These are phyloP conservation scores for Dioscorea dumetorum DNA, from an alignment of 106 monocot genomes.

Conservation along the genomic window DNA sequence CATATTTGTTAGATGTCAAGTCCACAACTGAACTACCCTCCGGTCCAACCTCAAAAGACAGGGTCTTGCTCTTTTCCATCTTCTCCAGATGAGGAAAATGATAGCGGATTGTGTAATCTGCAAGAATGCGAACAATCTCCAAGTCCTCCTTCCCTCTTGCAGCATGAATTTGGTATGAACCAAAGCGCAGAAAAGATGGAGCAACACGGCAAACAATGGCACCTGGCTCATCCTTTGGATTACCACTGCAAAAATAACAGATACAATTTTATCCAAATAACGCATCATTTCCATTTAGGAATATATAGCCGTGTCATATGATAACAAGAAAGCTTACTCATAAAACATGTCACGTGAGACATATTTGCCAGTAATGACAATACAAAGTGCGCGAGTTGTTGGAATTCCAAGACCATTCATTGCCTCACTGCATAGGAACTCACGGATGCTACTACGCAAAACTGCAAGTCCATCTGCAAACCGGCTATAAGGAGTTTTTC, in stretches of 20 bases:
- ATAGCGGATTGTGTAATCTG: conserved; percentile 83
- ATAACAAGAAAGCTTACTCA: conserved; percentile 45
- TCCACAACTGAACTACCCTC: conserved; percentile 57
- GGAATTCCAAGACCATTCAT: conserved; percentile 97
- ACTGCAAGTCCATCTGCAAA: conserved; percentile 99
- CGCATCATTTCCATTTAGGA: neutral
- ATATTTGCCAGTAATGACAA: conserved; percentile 86
- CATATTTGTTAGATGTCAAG: conserved; percentile 92
- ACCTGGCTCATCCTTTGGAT: conserved; percentile 94
- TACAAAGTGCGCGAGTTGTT: conserved; percentile 88
- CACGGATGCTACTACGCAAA: conserved; percentile 92
- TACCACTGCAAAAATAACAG: conserved; percentile 53
- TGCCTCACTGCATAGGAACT: conserved; percentile 95
- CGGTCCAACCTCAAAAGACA: conserved; percentile 55
- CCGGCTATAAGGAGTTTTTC: conserved; percentile 93
- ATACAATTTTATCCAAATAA: too few relatives aligned
- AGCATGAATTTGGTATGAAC: conserved; percentile 94
- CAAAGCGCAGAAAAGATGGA: conserved; percentile 88
- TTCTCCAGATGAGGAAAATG: conserved; percentile 94
- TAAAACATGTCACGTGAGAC: conserved; percentile 99
- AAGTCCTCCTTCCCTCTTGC: conserved; percentile 59
- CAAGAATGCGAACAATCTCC: conserved; percentile 62
- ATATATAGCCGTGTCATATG: neutral
- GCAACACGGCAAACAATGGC: conserved; percentile 97
- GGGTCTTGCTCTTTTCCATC: conserved; percentile 55